Evolutionary conservation across 345 rosid genomes (phyloP), one percentile per base, ranked within the genome.

Genomic region (Excoecaria agallocha): DNA sequence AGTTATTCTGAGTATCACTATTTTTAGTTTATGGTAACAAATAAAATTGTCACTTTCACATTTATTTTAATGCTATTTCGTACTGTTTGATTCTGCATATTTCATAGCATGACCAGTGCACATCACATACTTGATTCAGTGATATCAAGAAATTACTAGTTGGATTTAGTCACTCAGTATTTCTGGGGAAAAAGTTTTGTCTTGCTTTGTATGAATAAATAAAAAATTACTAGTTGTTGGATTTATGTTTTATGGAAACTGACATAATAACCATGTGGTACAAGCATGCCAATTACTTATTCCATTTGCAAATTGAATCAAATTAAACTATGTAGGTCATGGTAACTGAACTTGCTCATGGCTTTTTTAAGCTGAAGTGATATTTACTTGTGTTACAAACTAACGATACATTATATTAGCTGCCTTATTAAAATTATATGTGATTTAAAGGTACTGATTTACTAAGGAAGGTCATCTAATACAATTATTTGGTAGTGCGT

Each of bases 1-100:
- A n/a, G n/a, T n/a, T 52, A 66, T 68, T 48, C 37, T 65, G 35
- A 56, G 58, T 68, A 13, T 64, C 17, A 63, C 24, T 20, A 30
- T 70, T 41, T 64, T 58, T 74, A 48, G 10, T 63, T 46, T 54
- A 30, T 38, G 61, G 7, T 69, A 10, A 16, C 17, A 65, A 11
- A 52, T 20, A 3, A 20, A 25, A 9, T 17, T 22, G 54, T 37
- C 19, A 7, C 22, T 52, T n/a, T 38, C 38, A 20, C 17, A 58
- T 62, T 35, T 17, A 5, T 9, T 46, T 35, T 43, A 59, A 69
- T 45, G 52, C 7, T 35, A 59, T 49, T 41, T 39, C 54, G 8
- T 63, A 25, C 49, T 55, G 37, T 54, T 12, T 51, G 60, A 46
- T 37, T 55, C n/a, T 46, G 60, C 17, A 39, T 30, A 17, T 57